Evolutionary conservation across 2,329 filamentous ascomycete genomes (phyloP), one percentile per base, ranked within the genome.

Genomic region (Verticillium albo-atrum): DNA sequence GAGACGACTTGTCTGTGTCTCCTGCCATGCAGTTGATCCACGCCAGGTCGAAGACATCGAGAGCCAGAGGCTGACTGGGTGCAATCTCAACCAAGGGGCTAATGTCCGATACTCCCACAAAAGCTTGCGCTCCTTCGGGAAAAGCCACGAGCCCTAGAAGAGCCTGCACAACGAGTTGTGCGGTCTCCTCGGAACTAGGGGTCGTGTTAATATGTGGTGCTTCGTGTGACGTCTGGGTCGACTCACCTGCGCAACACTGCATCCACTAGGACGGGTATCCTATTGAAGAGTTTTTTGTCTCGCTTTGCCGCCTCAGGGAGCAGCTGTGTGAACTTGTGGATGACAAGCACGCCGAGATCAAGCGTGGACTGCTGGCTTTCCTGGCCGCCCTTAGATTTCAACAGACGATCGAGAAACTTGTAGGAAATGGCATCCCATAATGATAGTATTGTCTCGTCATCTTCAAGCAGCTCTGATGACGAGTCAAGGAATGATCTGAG

Each of bases 401-500:
- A 73, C 10, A 90, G 73, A 23, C 87, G 80, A 69, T 88, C 85
- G 3, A 90, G 71, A 65, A 90, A 90, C 61, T 79, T 87, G 62
- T 82, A 74, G 3, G 87, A 81, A 25, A 90, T 78, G 32, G 79
- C 78, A 34, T 78, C 72, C 88, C 88, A 90, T 50, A 89, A 72
- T 15, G 69, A 70, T n/a, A 71, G 66, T 4, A 88, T 66, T 7
- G 68, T 69, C 2, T 71, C 70, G 10, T 77, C 73, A 69, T 86
- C 77, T 57, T 78, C 71, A 52, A 77, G 77, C 25, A 86, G 70
- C n/a, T 78, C 70, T 25, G 77, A 72, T 6, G 82, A 81, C 67
- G 84, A 86, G 70, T 89, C 86, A 32, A 90, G 77, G 14, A 88
- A 73, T n/a, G 84, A 83, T 66, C 86, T 88, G 56, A 90, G 77